Conservation (phyloP, 2,329 filamentous ascomycete species). For the Chaetoscypha palmicola region DNA sequence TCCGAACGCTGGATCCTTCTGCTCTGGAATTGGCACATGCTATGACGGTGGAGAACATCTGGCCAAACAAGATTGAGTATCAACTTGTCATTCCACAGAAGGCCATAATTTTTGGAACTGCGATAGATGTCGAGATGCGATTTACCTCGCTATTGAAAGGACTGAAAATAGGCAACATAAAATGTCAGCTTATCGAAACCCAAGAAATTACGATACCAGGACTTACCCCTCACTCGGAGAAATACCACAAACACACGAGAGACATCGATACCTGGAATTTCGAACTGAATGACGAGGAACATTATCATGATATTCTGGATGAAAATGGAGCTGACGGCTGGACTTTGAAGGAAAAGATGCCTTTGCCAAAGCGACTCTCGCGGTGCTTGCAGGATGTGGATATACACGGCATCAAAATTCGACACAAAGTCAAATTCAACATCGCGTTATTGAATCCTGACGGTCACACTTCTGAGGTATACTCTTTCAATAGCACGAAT, state of each 20-base stretch:
- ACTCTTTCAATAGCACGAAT: constrained; percentile 20
- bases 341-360: constrained; percentile 52
- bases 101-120: constrained; percentile 88
- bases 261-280: constrained; percentile 56
- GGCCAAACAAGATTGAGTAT: constrained; percentile 97
- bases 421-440: constrained; percentile 87
- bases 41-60: constrained; percentile 95
- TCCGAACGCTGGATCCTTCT: constrained; percentile 68
- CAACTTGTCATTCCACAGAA: constrained; percentile 90
- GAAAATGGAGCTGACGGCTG: constrained; percentile 62
- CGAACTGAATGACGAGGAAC: constrained; percentile 47
- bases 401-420: constrained; percentile 79
- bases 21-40: constrained; percentile 75
- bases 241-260: constrained; percentile 56
- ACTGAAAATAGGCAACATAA: constrained; percentile 74
- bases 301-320: constrained; percentile 64
- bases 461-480: constrained; percentile 82
- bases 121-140: constrained; percentile 74
- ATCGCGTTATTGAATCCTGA: constrained; percentile 92
- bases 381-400: constrained; percentile 87
- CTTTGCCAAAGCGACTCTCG: constrained; percentile 74
- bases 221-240: constrained; percentile 39
- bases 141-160: constrained; percentile 87
- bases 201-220: constrained; percentile 57
- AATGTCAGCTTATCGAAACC: constrained; percentile 71